phyloP scores from a whole-genome alignment of 768 basidiomycete species.

The Lepiota subincarnata region DNA sequence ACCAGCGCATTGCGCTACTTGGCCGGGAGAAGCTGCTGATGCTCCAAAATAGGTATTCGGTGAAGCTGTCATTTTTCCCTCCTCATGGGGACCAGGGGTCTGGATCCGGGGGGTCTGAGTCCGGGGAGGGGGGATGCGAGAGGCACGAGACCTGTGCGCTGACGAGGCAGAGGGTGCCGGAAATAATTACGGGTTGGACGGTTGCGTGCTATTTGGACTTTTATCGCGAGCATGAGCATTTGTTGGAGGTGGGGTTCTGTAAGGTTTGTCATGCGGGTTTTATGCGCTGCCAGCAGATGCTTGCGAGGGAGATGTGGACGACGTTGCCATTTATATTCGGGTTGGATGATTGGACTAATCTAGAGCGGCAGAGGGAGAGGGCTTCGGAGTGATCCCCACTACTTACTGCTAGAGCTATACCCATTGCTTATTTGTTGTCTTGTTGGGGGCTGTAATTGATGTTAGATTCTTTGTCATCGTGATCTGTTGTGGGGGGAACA shows the following conservation, averaged over 20 bases:
- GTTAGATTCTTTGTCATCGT: not conserved
- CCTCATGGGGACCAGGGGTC: not conserved
- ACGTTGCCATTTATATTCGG: conserved; percentile 27
- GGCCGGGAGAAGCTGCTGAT: conserved; percentile 24
- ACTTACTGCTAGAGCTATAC: not conserved
- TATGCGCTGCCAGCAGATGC: conserved; percentile 15
- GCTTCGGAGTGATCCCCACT: conserved; percentile 18
- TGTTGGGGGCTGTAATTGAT: not conserved
- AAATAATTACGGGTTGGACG: conserved; percentile 24
- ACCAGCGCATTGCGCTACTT: conserved; percentile 24
- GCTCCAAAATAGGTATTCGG: conserved; percentile 16
- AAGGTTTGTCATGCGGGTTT: conserved; percentile 18
- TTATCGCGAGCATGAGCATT: conserved; percentile 23
- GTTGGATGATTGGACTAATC: conserved; percentile 23
- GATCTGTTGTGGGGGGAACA: not conserved
- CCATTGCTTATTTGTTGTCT: not conserved
- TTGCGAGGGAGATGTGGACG: conserved; percentile 27
- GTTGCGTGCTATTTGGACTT: conserved; percentile 30
- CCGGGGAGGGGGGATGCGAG: conserved; percentile 9
- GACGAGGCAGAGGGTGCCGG: conserved; percentile 20
- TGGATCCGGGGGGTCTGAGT: conserved; percentile 13
- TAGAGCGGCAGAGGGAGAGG: conserved; percentile 19
- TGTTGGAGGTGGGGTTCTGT: conserved; percentile 22
- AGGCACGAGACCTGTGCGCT: conserved; percentile 14
- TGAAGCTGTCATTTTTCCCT: not conserved